Percentiles rank a stretch among this genome's conserved stretches.
Evolutionary conservation across 495 filamentous ascomycete genomes (phyloP).

Genomic region (Neurospora sp.): DNA sequence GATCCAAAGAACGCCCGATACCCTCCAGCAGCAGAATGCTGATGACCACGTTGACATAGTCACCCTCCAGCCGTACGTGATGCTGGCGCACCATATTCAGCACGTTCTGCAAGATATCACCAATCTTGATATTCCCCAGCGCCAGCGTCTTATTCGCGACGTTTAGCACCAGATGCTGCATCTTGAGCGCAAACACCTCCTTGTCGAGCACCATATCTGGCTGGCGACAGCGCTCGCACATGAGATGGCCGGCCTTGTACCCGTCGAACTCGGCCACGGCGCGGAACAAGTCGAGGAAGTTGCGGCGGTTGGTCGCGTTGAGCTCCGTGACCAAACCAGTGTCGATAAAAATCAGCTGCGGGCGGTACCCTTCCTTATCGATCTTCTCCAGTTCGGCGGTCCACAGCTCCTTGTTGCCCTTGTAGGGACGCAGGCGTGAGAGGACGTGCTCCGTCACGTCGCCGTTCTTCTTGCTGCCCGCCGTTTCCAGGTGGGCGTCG

Average conservation of each 20-base stretch:
- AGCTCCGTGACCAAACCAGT: conserved; percentile 93
- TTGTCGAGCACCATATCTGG: conserved; percentile 78
- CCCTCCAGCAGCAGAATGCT: conserved; percentile 90
- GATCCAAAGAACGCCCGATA: conserved; percentile 81
- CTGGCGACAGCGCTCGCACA: conserved; percentile 90
- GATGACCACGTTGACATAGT: conserved; percentile 98
- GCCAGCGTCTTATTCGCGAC: conserved; percentile 89
- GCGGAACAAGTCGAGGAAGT: conserved; percentile 94
- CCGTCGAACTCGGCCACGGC: conserved; percentile 96
- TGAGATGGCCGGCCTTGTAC: conserved; percentile 86
- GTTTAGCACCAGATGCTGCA: conserved; percentile 87
- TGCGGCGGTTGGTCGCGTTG: conserved; percentile 72
- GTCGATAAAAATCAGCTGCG: conserved; percentile 95
- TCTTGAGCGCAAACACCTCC: conserved; percentile 86
- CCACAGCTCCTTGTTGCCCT: conserved; percentile 56
- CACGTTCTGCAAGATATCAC: conserved; percentile 85
- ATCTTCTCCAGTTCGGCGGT: conserved; percentile 59
- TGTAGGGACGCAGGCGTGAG: conserved; percentile 62
- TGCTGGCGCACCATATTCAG: conserved; percentile 85
- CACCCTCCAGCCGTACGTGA: conserved; percentile 91
- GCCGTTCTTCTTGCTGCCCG: conserved; percentile 29
- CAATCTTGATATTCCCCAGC: conserved; percentile 90
- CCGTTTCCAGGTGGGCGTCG: conserved; percentile 21
- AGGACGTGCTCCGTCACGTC: conserved; percentile 88
- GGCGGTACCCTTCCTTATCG: conserved; percentile 84